Evolutionary conservation across 805 yeast species (phyloP), one percentile per base, ranked within the genome.

Genomic region (Candida peoriensis): DNA sequence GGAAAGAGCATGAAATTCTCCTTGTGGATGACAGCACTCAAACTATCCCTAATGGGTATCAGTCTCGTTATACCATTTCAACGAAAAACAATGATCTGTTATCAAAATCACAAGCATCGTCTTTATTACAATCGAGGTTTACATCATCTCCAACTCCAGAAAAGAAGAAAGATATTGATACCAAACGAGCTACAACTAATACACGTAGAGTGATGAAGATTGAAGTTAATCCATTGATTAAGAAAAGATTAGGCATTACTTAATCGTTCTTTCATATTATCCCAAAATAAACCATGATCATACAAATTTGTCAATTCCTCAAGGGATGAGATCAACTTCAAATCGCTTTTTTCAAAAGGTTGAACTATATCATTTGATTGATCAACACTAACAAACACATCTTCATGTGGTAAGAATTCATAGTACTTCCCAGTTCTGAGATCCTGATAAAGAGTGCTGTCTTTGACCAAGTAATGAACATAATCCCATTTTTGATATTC

Each of bases 401-500:
- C 27, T 17, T 51, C 52, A n/a, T 33, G 16, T 1, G 44, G 44
- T 6, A 52, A 13, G 23, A 31, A 51, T 30, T 52, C 57, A 19
- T 28, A 48, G 30, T 39, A 48, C 4, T 22, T 2, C 2, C 38
- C 43, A 3, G 33, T 24, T 6, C 27, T 23, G 14, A 44, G 46
- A 19, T 46, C 43, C 24, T 36, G 38, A 4, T 50, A 56, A 3
- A 77, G 52, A 20, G 46, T 51, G 1, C 68, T 68, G 10, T 64
- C 63, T 8, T 62, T 47, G 33, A 74, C 55, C 38, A 76, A 61
- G 32, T 72, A 69, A 36, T 77, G 77, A 11, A 84, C 65, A 4
- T 68, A 75, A 14, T 62, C 72, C 94, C 94, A 84, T 50, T 84
- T 84, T 33, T 66, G 76, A 13, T 72, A 61, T 55, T 84, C 95